Percentiles rank a stretch among this genome's conserved stretches.
phyloP scores from a whole-genome alignment of 2,329 filamentous ascomycete genomes.

The Alternaria triticimaculans region DNA sequence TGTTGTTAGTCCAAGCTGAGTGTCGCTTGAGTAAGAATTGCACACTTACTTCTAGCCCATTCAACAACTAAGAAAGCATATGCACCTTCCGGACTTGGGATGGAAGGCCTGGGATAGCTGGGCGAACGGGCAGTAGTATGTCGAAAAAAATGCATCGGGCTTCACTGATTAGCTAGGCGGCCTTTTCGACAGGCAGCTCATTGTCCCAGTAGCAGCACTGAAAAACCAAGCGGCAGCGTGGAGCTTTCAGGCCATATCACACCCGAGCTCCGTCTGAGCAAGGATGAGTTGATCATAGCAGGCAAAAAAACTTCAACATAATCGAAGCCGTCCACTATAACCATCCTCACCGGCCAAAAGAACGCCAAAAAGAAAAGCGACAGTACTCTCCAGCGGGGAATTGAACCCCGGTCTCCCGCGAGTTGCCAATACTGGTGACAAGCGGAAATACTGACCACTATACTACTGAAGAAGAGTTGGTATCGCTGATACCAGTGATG shows the following conservation, averaged over 20 bases:
- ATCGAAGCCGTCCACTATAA: too few species aligned
- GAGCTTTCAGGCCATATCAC: too few species aligned
- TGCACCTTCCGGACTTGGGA: neutral
- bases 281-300: too few species aligned
- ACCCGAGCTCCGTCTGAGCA: too few species aligned
- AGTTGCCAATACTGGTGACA: neutral
- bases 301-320: neutral
- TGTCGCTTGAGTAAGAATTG: neutral
- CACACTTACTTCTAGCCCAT: neutral
- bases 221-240: too few species aligned
- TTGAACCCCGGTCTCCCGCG: slow-evolving; percentile 3
- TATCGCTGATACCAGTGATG: neutral
- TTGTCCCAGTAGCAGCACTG: too few species aligned
- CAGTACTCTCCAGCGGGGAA: slow-evolving; percentile 1
- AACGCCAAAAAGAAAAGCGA: neutral
- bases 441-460: slow-evolving; percentile 5
- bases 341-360: neutral
- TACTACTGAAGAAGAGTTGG: slow-evolving; percentile 2
- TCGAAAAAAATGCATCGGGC: neutral
- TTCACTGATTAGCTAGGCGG: neutral
- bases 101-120: neutral
- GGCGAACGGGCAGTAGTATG: neutral
- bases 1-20: neutral
- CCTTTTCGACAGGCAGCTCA: too few species aligned
- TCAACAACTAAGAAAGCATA: neutral